Conservation (phyloP, 2,329 filamentous ascomycete species). For the Ascomycota sp. region DNA sequence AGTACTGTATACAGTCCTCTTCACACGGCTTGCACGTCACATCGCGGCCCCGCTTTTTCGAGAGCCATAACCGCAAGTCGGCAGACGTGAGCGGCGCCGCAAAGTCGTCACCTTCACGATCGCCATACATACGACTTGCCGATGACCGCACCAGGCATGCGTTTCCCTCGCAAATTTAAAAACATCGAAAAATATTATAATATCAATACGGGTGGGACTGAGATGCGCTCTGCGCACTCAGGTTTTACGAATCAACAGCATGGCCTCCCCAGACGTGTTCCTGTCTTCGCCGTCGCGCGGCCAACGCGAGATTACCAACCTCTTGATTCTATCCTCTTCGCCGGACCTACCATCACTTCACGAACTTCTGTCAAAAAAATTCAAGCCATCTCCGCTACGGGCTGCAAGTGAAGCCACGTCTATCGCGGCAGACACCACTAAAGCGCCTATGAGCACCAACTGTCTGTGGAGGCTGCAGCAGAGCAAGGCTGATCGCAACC, state of each 20-base stretch:
- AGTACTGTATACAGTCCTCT: too few relatives aligned
- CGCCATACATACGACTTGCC: too few relatives aligned
- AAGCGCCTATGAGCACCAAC: slow-evolving; percentile 21
- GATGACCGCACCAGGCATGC: too few relatives aligned
- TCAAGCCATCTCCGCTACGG: slow-evolving; percentile 11
- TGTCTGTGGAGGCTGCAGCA: slow-evolving; percentile 15
- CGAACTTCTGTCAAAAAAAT: slow-evolving; percentile 21
- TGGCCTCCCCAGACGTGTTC: slow-evolving; percentile 14
- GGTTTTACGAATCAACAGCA: slow-evolving; percentile 8
- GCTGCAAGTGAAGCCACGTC: slow-evolving; percentile 17
- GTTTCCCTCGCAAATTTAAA: too few relatives aligned
- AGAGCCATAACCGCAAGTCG: too few relatives aligned
- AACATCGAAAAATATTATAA: slow-evolving; percentile 1
- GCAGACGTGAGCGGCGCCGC: too few relatives aligned
- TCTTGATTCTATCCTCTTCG: slow-evolving; percentile 23
- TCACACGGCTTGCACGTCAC: too few relatives aligned
- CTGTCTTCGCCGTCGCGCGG: slow-evolving; percentile 11
- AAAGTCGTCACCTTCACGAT: too few relatives aligned
- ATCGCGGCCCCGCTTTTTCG: too few relatives aligned
- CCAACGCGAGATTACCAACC: slow-evolving; percentile 11
- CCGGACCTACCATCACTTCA: slow-evolving; percentile 33
- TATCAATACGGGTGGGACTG: too few relatives aligned
- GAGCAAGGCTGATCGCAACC: slow-evolving; percentile 1
- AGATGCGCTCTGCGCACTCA: slow-evolving; percentile 28
- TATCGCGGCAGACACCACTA: slow-evolving; percentile 15